Base-by-base conservation (phyloP, 1,139 yeast species). In the Yamadazyma jaroonii region DNA sequence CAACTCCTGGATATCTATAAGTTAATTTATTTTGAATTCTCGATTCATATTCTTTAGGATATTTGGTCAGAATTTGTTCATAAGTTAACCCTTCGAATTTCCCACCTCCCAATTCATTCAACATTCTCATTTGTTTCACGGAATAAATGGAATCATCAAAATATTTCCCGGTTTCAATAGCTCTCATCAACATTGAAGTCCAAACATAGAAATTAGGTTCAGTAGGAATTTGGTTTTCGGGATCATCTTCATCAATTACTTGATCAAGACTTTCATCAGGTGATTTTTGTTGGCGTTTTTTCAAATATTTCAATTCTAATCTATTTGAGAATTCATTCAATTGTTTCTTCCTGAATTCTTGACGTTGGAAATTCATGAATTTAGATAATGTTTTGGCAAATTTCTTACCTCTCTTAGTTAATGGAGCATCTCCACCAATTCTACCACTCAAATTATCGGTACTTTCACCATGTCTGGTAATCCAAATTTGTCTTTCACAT, bases 31-130 rank as follows among this genome's bases (percentile, higher is more conserved):
- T 84, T 32, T 72, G 69, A 48, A 87, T 65, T 43, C 97, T 74
- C 14, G 89, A 76, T 32, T 77, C 79, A 53, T 84, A 90, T 59
- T 92, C 97, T 31, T 74, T 77, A 0, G 97, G 96, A 49, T 72
- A 77, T 49, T 69, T 69, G 5, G 61, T 62, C 56, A 84, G 53
- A 42, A 89, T 85, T 50, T 92, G 95, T 52, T 87, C 88, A 58
- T 89, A 87, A 0, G 96, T 64, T 73, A 88, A 75, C 3, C 97
- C 97, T 38, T 92, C 97, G 53, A 81, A 87, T 45, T 79, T 79
- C 3, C 98, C 98, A 0, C 96, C 94, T 33, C 96, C 95, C 27
- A 90, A 67, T 60, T 92, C 97, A 60, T 92, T 89, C 50, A 92
- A 72, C 94, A 89, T 87, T 50, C 95, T 74, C 86, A 92, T 84